phyloP scores from a whole-genome alignment of 2,329 filamentous ascomycete species.

The Paraphoma sp. region DNA sequence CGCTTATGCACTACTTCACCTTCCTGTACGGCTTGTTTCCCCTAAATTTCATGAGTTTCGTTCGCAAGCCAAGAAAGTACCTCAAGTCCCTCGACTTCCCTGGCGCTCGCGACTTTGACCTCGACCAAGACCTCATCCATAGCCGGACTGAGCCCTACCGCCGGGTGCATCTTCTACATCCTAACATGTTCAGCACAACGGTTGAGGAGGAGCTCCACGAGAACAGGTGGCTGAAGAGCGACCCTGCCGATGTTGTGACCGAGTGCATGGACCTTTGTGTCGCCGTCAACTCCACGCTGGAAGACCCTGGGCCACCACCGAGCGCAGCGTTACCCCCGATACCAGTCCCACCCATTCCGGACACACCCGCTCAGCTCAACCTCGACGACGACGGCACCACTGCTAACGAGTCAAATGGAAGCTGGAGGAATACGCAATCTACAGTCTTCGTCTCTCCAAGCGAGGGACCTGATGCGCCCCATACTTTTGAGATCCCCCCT shows the following conservation, averaged over 20 bases:
- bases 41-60: slow-evolving; percentile 85
- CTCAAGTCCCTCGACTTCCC: slow-evolving; percentile 75
- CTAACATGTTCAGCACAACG: slow-evolving; percentile 83
- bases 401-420: slow-evolving; percentile 46
- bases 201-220: slow-evolving; percentile 81
- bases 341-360: slow-evolving; percentile 47
- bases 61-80: slow-evolving; percentile 80
- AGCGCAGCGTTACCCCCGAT: slow-evolving; percentile 55
- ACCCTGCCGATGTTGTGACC: slow-evolving; percentile 79
- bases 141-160: slow-evolving; percentile 78
- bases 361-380: slow-evolving; percentile 39
- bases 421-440: slow-evolving; percentile 63
- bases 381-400: slow-evolving; percentile 39
- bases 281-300: slow-evolving; percentile 48
- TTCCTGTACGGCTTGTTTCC: slow-evolving; percentile 84
- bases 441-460: slow-evolving; percentile 50
- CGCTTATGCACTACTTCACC: slow-evolving; percentile 78
- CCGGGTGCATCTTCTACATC: slow-evolving; percentile 75
- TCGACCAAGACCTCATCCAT: slow-evolving; percentile 79
- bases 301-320: slow-evolving; percentile 57
- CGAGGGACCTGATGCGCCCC: slow-evolving; percentile 27
- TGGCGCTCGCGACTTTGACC: slow-evolving; percentile 75
- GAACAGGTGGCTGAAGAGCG: slow-evolving; percentile 79
- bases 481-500: slow-evolving; percentile 28
- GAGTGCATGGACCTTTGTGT: slow-evolving; percentile 76